Evolutionary conservation across 768 basidiomycete genomes (phyloP), one percentile per base, ranked within the genome.

Genomic region (Boletellus ananas): DNA sequence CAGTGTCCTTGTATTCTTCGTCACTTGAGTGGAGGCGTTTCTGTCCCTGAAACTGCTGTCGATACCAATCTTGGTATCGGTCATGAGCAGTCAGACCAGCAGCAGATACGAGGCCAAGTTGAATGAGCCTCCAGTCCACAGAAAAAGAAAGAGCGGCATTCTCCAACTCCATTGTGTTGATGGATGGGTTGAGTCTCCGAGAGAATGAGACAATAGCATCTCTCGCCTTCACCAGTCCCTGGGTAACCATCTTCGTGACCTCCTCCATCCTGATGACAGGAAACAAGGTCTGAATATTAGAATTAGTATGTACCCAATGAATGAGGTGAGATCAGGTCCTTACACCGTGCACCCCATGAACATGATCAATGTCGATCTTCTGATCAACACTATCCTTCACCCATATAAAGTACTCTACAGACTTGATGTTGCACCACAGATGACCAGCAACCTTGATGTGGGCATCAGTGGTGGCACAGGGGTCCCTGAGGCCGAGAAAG

Each of bases 351-450:
- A 29, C 35, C n/a, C 23, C 13, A 37, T 37, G 36, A 25, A 34
- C 29, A 8, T 16, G 10, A 34, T 29, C 25, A 7, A 54, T 29
- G 18, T 50, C 25, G 17, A 50, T 45, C 4, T 21, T 29, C 34
- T 37, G 25, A 11, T 31, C 31, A 17, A 4, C 10, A 6, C 31
- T 12, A 10, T 37, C 38, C 43, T 41, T 48, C 4, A 50, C 18
- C 43, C 33, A 41, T 4, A 54, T 37, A 25, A 40, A 47, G 45
- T 49, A 54, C n/a, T 49, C 42, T 16, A 36, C 36, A 34, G 42
- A 38, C 21, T 14, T 21, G 10, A 50, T 44, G 17, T 29, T 34
- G 18, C 47, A 53, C 42, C 45, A 52, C 3, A 16, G 12, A 31
- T 52, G 45, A 4, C 40, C 27, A 1, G 25, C 46, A 9, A 49